These are phyloP conservation scores for Hypericum perforatum DNA, from an alignment of 345 rosid genomes.

Conservation along the genomic window DNA sequence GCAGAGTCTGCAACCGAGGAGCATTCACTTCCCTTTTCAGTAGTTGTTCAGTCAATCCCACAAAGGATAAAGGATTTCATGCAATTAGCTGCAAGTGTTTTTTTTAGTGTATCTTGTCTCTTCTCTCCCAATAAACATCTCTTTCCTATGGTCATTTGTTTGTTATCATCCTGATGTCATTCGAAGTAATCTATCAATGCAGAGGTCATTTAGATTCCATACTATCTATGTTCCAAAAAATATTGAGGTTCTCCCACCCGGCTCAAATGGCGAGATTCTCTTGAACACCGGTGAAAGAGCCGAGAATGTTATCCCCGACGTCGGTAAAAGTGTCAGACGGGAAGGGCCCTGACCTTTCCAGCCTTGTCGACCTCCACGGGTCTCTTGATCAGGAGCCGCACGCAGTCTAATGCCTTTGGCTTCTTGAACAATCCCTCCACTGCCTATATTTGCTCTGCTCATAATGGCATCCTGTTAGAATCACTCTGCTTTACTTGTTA, in stretches of 20 bases:
- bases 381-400: background rate
- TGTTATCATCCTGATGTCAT: no score
- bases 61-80: constrained; percentile 1
- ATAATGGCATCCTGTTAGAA: background rate
- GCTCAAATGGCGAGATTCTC: constrained; percentile 1
- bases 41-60: constrained; percentile 3
- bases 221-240: no score
- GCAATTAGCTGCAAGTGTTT: no score
- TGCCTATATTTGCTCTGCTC: constrained; percentile 2
- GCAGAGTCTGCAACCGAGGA: background rate
- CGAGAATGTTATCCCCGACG: constrained; percentile 1
- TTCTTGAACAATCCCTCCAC: constrained; percentile 2
- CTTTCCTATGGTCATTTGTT: no score
- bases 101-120: no score
- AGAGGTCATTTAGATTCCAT: no score
- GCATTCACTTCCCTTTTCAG: constrained; percentile 2
- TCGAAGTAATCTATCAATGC: no score
- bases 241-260: background rate
- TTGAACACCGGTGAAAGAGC: background rate
- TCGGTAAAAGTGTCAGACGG: background rate
- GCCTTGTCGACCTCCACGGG: constrained; percentile 1
- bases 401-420: background rate
- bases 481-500: no score
- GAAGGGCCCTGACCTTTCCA: background rate
- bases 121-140: no score